phyloP scores from a whole-genome alignment of 2,329 filamentous ascomycete species.

The Penicillium thymicola region DNA sequence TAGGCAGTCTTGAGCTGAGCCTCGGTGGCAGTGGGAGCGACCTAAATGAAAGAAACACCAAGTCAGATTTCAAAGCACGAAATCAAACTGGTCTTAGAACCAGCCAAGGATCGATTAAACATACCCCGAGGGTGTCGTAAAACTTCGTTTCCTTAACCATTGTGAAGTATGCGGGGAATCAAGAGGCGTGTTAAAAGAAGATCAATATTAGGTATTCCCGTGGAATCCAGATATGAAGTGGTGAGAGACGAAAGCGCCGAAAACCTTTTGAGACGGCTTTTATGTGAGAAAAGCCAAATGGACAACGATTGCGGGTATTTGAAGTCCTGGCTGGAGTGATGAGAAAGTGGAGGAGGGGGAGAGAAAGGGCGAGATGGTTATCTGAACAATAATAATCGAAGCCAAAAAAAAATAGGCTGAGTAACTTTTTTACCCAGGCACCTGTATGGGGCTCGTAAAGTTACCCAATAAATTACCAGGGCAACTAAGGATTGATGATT shows the following conservation, averaged over 20 bases:
- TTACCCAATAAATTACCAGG: slow-evolving; percentile 15
- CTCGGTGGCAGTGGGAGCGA: slow-evolving; percentile 74
- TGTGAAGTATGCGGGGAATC: slow-evolving; percentile 28
- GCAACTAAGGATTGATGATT: not conserved
- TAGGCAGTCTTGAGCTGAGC: slow-evolving; percentile 91
- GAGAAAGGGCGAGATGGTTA: slow-evolving; percentile 11
- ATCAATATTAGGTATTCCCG: not conserved
- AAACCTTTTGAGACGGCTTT: not conserved
- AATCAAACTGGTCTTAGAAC: not conserved
- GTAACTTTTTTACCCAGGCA: slow-evolving; percentile 27
- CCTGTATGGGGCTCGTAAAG: slow-evolving; percentile 17
- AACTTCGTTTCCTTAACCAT: slow-evolving; percentile 53
- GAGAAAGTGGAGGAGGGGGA: slow-evolving; percentile 11
- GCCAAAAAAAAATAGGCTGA: slow-evolving; percentile 19
- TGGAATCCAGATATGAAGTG: slow-evolving; percentile 8
- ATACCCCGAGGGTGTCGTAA: slow-evolving; percentile 49
- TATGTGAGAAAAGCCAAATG: slow-evolving; percentile 10
- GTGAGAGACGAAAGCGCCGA: slow-evolving; percentile 12
- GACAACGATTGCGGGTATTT: slow-evolving; percentile 8
- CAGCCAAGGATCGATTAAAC: slow-evolving; percentile 16
- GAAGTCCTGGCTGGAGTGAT: slow-evolving; percentile 10
- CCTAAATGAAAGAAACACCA: slow-evolving; percentile 50
- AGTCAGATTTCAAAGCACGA: slow-evolving; percentile 20
- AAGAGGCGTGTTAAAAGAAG: slow-evolving; percentile 14
- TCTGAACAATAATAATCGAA: slow-evolving; percentile 21